Conservation (phyloP, 306 rosid species). For the Acacia crassicarpa region DNA sequence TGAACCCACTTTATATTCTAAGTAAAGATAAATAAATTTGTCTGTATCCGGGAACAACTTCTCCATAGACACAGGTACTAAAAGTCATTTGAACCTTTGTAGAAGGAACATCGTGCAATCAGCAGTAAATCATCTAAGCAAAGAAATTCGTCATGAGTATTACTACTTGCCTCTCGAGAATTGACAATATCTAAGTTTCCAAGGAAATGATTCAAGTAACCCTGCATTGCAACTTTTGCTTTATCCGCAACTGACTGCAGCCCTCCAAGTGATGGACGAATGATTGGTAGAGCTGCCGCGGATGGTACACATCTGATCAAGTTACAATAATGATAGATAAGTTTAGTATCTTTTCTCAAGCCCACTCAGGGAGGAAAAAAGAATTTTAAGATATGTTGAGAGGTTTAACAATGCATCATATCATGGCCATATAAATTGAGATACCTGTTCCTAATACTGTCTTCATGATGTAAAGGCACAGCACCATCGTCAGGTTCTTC, state of each 20-base stretch:
- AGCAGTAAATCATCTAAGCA: conserved; percentile 15
- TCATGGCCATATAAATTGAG: not conserved
- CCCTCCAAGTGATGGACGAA: conserved; percentile 78
- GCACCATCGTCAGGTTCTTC: conserved; percentile 88
- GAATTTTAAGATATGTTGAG: conserved; percentile 1
- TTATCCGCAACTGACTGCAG: conserved; percentile 71
- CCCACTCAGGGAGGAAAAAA: not conserved
- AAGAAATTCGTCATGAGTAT: conserved; percentile 4
- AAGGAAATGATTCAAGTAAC: conserved; percentile 75
- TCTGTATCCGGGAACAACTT: not conserved
- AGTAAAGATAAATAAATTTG: not conserved
- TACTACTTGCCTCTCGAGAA: conserved; percentile 71
- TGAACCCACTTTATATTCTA: not conserved
- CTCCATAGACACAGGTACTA: not conserved
- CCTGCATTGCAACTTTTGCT: conserved; percentile 88
- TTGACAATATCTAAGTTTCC: conserved; percentile 85
- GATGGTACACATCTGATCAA: conserved; percentile 78
- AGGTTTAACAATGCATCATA: conserved; percentile 10
- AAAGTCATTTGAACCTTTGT: conserved; percentile 2
- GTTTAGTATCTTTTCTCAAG: not conserved
- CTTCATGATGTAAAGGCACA: conserved; percentile 67
- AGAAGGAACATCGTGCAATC: conserved; percentile 5
- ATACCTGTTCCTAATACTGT: conserved; percentile 67
- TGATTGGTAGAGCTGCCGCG: conserved; percentile 74
- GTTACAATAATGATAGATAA: conserved; percentile 17